phyloP scores from a whole-genome alignment of 1,139 yeast genomes.

The Meyerozyma sp. region DNA sequence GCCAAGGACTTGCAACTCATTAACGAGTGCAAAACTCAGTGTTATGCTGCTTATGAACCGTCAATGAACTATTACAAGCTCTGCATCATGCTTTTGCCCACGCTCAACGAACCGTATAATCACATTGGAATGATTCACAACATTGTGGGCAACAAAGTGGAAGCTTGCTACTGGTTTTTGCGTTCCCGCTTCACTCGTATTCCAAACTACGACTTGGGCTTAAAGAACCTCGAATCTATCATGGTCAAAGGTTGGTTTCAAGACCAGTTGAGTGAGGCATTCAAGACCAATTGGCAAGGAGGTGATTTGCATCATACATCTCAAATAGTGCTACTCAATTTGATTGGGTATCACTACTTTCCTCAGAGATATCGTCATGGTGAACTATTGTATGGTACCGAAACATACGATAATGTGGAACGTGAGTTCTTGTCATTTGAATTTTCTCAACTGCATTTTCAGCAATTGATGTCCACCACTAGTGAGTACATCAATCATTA shows the following conservation, averaged over 20 bases:
- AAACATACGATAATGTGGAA: slow-evolving; percentile 22
- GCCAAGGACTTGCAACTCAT: slow-evolving; percentile 3
- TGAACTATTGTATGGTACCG: slow-evolving; percentile 19
- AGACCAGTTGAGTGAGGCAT: not conserved
- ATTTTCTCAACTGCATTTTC: not conserved
- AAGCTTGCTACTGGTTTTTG: slow-evolving; percentile 43
- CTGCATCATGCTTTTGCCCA: slow-evolving; percentile 55
- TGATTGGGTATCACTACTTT: slow-evolving; percentile 24
- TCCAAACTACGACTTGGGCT: slow-evolving; percentile 40
- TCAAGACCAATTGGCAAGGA: slow-evolving; percentile 16
- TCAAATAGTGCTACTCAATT: slow-evolving; percentile 17
- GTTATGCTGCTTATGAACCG: slow-evolving; percentile 11
- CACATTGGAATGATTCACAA: slow-evolving; percentile 59
- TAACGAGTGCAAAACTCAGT: not conserved
- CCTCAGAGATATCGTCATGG: slow-evolving; percentile 24
- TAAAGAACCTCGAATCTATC: slow-evolving; percentile 30
- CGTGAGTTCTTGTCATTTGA: slow-evolving; percentile 16
- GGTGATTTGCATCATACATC: slow-evolving; percentile 7
- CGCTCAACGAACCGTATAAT: slow-evolving; percentile 62
- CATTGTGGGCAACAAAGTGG: slow-evolving; percentile 25
- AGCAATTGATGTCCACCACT: not conserved
- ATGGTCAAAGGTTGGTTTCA: slow-evolving; percentile 28
- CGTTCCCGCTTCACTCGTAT: slow-evolving; percentile 54
- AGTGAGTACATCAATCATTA: not conserved
- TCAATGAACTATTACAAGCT: slow-evolving; percentile 46